A percentile compares a stretch with the other conserved stretches of the same genome.
Conservation (phyloP, 2,329 filamentous ascomycete species). For the Sporothrix pseudoabietina region DNA sequence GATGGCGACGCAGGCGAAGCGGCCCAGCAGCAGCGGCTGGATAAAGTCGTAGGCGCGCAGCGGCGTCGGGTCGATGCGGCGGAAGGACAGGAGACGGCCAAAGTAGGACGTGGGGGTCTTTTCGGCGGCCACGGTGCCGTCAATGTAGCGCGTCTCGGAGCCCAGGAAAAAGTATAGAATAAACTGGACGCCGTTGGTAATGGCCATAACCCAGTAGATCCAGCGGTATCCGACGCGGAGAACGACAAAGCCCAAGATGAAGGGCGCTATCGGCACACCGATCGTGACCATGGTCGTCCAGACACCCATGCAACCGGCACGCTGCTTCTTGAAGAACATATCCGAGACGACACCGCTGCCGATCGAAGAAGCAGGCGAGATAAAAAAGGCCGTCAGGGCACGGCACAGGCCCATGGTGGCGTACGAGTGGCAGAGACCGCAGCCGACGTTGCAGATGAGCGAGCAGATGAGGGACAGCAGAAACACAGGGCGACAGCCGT, state of each 20-base stretch:
- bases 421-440: constrained; percentile 53
- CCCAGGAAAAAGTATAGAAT: constrained; percentile 58
- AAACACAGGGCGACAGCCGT: constrained; percentile 57
- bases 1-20: constrained; percentile 52
- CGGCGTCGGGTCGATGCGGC: constrained; percentile 56
- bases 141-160: constrained; percentile 58
- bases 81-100: constrained; percentile 48
- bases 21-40: constrained; percentile 49
- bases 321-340: constrained; percentile 58
- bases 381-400: constrained; percentile 57
- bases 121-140: constrained; percentile 35
- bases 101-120: constrained; percentile 37
- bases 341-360: constrained; percentile 61
- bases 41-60: constrained; percentile 54
- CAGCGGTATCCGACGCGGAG: constrained; percentile 55
- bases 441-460: constrained; percentile 55
- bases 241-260: constrained; percentile 51
- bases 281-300: constrained; percentile 50
- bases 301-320: constrained; percentile 59
- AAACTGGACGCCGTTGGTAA: constrained; percentile 59
- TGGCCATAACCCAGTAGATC: constrained; percentile 62
- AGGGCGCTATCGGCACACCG: constrained; percentile 40
- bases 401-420: constrained; percentile 54
- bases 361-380: constrained; percentile 55
- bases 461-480: constrained; percentile 53